phyloP scores from a whole-genome alignment of 2,329 filamentous ascomycete genomes.

The Neonectria neomacrospora region DNA sequence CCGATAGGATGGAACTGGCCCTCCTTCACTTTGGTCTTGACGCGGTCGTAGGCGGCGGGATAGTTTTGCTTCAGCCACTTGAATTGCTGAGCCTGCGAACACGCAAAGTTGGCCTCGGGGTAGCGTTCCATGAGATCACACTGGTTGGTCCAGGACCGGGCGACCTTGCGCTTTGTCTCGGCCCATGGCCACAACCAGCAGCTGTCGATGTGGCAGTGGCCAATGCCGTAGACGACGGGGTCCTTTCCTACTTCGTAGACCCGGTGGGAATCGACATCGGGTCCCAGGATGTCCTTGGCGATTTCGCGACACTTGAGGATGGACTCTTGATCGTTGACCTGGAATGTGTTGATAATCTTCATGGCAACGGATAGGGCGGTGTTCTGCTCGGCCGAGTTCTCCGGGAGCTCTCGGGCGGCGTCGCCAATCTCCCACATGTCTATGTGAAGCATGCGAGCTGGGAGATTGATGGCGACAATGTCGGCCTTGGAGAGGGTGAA shows the following conservation, averaged over 20 bases:
- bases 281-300: slow-evolving; percentile 83
- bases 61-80: slow-evolving; percentile 96
- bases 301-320: slow-evolving; percentile 85
- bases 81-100: slow-evolving; percentile 96
- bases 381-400: slow-evolving; percentile 89
- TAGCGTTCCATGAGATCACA: slow-evolving; percentile 96
- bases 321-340: slow-evolving; percentile 80
- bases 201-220: slow-evolving; percentile 97
- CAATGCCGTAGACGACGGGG: slow-evolving; percentile 86
- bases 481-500: slow-evolving; percentile 81
- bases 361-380: slow-evolving; percentile 86
- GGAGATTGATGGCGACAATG: slow-evolving; percentile 88
- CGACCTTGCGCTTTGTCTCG: slow-evolving; percentile 96
- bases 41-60: slow-evolving; percentile 87
- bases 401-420: slow-evolving; percentile 89
- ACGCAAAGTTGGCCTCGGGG: slow-evolving; percentile 90
- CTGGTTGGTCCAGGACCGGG: slow-evolving; percentile 95
- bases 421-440: slow-evolving; percentile 98
- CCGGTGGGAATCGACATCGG: slow-evolving; percentile 81
- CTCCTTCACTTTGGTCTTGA: slow-evolving; percentile 90
- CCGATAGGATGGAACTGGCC: slow-evolving; percentile 95
- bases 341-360: slow-evolving; percentile 89
- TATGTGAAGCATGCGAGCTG: slow-evolving; percentile 84
- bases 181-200: slow-evolving; percentile 99
- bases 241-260: slow-evolving; percentile 83